phyloP scores from a whole-genome alignment of 1,284 basidiomycete species.

The Trametes hirsuta region DNA sequence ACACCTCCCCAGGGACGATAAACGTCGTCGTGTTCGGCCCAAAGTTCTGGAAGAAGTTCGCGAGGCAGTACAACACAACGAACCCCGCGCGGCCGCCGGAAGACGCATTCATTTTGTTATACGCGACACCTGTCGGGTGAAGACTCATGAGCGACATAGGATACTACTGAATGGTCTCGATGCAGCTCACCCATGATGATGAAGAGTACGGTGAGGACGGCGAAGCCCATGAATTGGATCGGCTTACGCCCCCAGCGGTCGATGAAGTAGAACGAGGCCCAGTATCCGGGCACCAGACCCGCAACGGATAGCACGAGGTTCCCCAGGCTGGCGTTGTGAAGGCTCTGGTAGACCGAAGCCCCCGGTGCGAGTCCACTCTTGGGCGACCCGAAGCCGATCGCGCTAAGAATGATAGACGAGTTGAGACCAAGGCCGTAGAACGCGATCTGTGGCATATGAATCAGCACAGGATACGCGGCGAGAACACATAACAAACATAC shows the following conservation, averaged over 20 bases:
- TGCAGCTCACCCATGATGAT: slow-evolving; percentile 53
- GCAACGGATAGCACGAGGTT: slow-evolving; percentile 74
- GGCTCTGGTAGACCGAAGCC: slow-evolving; percentile 48
- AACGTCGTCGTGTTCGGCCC: slow-evolving; percentile 86
- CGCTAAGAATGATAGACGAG: slow-evolving; percentile 63
- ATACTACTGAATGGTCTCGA: not conserved
- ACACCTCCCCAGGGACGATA: slow-evolving; percentile 81
- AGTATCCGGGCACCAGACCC: slow-evolving; percentile 79
- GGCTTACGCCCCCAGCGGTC: slow-evolving; percentile 76
- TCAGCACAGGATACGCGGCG: slow-evolving; percentile 11
- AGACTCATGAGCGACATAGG: not conserved
- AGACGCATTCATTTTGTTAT: slow-evolving; percentile 64
- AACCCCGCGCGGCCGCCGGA: slow-evolving; percentile 60
- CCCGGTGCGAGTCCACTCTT: slow-evolving; percentile 35
- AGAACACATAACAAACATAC: slow-evolving; percentile 38
- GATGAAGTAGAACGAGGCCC: slow-evolving; percentile 69
- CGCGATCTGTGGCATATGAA: slow-evolving; percentile 57
- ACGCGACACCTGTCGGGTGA: slow-evolving; percentile 64
- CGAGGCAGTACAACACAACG: slow-evolving; percentile 78
- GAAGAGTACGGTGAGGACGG: slow-evolving; percentile 67
- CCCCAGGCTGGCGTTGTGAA: slow-evolving; percentile 59
- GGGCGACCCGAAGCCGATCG: slow-evolving; percentile 60
- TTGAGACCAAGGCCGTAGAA: slow-evolving; percentile 89
- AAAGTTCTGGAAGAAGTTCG: slow-evolving; percentile 78
- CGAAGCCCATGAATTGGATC: slow-evolving; percentile 82